Evolutionary conservation across 1,139 yeast genomes (phyloP).

Genomic region (Hansenula lynferdii): DNA sequence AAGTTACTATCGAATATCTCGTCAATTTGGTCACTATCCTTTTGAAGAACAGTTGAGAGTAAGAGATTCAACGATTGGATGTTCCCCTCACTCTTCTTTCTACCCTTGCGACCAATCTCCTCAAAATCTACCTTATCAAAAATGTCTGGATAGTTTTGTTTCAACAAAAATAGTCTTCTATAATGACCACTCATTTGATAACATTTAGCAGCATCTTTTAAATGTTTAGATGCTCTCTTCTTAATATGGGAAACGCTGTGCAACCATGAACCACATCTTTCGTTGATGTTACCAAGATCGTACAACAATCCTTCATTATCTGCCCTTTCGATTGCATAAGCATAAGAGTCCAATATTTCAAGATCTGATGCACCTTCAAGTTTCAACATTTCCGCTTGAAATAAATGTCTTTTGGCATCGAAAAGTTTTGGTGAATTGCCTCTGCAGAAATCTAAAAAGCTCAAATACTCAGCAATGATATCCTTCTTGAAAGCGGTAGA

Average conservation of each 20-base stretch:
- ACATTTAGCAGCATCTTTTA: conserved; percentile 10
- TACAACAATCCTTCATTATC: conserved; percentile 28
- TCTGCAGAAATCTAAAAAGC: conserved; percentile 7
- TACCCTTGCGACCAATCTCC: background rate
- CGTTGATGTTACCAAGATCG: conserved; percentile 40
- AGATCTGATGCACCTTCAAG: conserved; percentile 26
- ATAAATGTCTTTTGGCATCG: conserved; percentile 7
- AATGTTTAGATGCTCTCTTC: conserved; percentile 11
- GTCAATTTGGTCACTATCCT: conserved; percentile 10
- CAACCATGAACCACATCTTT: conserved; percentile 45
- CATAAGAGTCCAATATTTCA: conserved; percentile 40
- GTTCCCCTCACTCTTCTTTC: conserved; percentile 5
- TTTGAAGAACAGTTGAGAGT: conserved; percentile 13
- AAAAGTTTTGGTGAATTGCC: conserved; percentile 9
- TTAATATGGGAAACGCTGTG: conserved; percentile 24
- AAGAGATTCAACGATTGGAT: conserved; percentile 12
- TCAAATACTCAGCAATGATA: background rate
- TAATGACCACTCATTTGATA: conserved; percentile 5
- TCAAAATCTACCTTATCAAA: conserved; percentile 10
- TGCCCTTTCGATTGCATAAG: conserved; percentile 40
- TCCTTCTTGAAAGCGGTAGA: conserved; percentile 3
- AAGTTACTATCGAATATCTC: conserved; percentile 5
- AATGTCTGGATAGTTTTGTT: conserved; percentile 11
- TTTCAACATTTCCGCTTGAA: conserved; percentile 12
- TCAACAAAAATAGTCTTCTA: conserved; percentile 3